A percentile compares a stretch with the other conserved stretches of the same genome.
Evolutionary conservation across 2,329 filamentous ascomycete species (phyloP).

Genomic region (Cercospora sojina): DNA sequence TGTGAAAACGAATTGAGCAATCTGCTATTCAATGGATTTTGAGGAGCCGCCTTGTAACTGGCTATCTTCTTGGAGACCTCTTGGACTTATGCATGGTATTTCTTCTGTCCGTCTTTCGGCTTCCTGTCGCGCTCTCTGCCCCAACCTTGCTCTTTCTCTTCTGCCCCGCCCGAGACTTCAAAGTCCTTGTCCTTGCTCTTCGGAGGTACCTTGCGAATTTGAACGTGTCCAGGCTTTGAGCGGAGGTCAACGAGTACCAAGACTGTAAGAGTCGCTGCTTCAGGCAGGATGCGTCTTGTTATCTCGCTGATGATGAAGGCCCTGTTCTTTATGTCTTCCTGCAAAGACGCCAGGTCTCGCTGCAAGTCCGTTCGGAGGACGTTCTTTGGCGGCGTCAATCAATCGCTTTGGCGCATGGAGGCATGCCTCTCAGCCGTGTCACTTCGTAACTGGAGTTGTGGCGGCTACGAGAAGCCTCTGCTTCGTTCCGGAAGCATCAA

Average conservation of each 20-base stretch:
- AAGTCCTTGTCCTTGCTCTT: background rate
- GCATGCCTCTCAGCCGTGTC: background rate
- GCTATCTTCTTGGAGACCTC: background rate
- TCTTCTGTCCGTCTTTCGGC: background rate
- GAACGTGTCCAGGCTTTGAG: background rate
- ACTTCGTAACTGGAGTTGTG: background rate
- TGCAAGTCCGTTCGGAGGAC: background rate
- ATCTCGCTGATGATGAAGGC: background rate
- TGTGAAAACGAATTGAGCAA: background rate
- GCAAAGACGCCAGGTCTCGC: background rate
- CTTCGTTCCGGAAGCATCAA: background rate
- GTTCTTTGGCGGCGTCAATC: background rate
- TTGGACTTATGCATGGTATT: background rate
- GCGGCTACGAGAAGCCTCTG: background rate
- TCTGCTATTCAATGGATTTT: background rate
- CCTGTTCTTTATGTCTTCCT: background rate
- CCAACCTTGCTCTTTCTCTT: background rate
- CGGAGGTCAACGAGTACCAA: background rate
- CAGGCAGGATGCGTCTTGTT: background rate
- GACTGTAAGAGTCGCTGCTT: background rate
- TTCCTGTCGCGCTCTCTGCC: background rate
- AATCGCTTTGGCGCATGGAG: background rate
- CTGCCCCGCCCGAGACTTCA: background rate
- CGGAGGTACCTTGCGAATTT: background rate
- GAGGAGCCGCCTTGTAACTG: background rate